phyloP scores from a whole-genome alignment of 192 early-diverging fungal genomes.

The Coemansia sp. region DNA sequence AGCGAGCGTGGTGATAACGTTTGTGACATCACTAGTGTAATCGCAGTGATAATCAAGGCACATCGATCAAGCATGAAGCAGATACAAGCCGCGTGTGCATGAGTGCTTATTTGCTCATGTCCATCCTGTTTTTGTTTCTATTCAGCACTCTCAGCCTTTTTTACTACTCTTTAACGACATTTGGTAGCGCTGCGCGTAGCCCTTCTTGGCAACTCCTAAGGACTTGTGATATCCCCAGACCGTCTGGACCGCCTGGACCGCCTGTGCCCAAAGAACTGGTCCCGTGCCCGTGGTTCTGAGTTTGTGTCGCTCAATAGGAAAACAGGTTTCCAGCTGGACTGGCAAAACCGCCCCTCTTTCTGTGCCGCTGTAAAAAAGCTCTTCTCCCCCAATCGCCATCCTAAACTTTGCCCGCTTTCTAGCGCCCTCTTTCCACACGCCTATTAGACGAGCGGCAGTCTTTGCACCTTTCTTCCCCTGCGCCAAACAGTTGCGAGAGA shows the following conservation, averaged over 20 bases:
- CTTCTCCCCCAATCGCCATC: neutral
- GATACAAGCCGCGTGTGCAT: slow-evolving; percentile 2
- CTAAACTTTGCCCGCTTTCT: neutral
- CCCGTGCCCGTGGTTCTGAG: slow-evolving; percentile 1
- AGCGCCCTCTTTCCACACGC: neutral
- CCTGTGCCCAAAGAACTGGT: neutral
- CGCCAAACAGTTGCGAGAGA: neutral
- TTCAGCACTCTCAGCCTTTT: neutral
- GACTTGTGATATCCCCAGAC: neutral
- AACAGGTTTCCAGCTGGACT: slow-evolving; percentile 16
- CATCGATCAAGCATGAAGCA: neutral
- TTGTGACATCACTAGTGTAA: neutral
- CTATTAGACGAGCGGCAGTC: neutral
- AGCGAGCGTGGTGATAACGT: neutral
- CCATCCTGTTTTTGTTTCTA: neutral
- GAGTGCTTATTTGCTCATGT: neutral
- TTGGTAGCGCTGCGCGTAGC: neutral
- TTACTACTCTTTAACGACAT: neutral
- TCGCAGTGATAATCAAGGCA: neutral
- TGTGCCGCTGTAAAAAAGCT: neutral
- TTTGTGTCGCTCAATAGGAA: neutral
- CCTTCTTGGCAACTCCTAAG: neutral
- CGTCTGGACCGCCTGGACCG: neutral
- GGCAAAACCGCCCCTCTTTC: slow-evolving; percentile 2
- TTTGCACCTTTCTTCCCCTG: neutral